Evolutionary conservation across 2,329 filamentous ascomycete genomes (phyloP).

Genomic region (Penicillium sp.): DNA sequence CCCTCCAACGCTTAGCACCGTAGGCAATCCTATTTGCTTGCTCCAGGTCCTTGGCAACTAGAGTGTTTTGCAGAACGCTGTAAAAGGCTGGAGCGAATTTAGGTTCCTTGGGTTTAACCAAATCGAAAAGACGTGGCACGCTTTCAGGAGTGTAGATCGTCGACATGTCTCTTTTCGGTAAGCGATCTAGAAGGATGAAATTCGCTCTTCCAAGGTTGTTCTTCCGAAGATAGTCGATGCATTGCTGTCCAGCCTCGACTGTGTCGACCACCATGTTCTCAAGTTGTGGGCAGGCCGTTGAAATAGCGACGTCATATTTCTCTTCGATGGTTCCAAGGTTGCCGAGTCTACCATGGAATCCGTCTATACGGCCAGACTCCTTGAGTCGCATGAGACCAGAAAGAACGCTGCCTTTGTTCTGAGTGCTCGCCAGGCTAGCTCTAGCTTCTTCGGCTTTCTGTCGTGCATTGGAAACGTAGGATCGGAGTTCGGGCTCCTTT

Average conservation of each 20-base stretch:
- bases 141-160: conserved; percentile 84
- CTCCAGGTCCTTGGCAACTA: conserved; percentile 88
- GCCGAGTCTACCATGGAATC: conserved; percentile 91
- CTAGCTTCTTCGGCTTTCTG: conserved; percentile 96
- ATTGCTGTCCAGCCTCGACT: conserved; percentile 93
- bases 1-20: conserved; percentile 87
- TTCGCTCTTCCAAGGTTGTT: conserved; percentile 95
- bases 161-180: conserved; percentile 72
- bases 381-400: conserved; percentile 89
- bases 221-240: conserved; percentile 95
- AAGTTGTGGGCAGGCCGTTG: conserved; percentile 84
- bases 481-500: conserved; percentile 76
- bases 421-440: conserved; percentile 81
- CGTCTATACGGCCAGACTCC: conserved; percentile 93
- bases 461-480: conserved; percentile 80
- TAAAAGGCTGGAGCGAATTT: conserved; percentile 89
- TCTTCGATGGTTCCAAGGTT: conserved; percentile 91
- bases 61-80: conserved; percentile 88
- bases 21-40: conserved; percentile 98
- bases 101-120: conserved; percentile 84
- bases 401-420: conserved; percentile 89
- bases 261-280: conserved; percentile 97
- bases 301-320: conserved; percentile 96
- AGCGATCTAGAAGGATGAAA: conserved; percentile 90
- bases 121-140: conserved; percentile 86